A percentile compares a stretch with the other conserved stretches of the same genome.
Conservation (phyloP, 768 basidiomycete genomes). For the Mycena latifolia region DNA sequence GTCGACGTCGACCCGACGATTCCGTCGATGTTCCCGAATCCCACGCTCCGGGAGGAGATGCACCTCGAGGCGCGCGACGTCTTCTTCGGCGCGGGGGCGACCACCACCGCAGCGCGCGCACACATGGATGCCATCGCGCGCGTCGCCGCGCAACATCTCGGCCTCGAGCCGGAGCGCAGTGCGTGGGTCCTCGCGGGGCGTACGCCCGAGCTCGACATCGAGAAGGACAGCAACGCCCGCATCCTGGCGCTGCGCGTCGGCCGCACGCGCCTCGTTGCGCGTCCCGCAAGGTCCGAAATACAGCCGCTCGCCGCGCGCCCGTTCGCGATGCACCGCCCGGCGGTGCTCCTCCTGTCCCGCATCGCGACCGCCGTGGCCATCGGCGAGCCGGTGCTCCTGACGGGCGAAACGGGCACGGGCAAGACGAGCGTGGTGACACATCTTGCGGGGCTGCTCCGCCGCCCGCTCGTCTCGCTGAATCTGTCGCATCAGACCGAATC, state of each 20-base stretch:
- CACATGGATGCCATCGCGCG: constrained; percentile 2
- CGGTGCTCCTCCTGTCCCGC: constrained; percentile 81
- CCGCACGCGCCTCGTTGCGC: constrained; percentile 67
- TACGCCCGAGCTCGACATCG: constrained; percentile 74
- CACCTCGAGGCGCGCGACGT: constrained; percentile 48
- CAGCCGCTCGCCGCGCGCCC: constrained; percentile 57
- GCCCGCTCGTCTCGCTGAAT: constrained; percentile 77
- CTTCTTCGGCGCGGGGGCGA: constrained; percentile 79
- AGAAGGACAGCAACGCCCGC: constrained; percentile 75
- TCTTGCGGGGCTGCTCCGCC: constrained; percentile 81
- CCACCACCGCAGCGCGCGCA: constrained; percentile 46
- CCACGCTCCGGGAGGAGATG: constrained; percentile 86
- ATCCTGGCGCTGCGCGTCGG: constrained; percentile 71
- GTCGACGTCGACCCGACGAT: constrained; percentile 50
- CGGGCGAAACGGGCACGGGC: neutral
- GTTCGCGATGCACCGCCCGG: constrained; percentile 92
- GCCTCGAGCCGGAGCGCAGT: constrained; percentile 76
- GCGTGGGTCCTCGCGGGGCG: constrained; percentile 78
- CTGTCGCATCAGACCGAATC: constrained; percentile 97
- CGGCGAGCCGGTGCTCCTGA: constrained; percentile 85
- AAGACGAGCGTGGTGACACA: constrained; percentile 95
- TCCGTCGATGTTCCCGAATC: constrained; percentile 72
- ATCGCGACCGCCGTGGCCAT: constrained; percentile 80
- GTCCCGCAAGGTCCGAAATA: constrained; percentile 52
- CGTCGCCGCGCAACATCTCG: constrained; percentile 71